Base-by-base conservation (phyloP, 768 basidiomycete species). In the Boletus vinaceobasis region DNA sequence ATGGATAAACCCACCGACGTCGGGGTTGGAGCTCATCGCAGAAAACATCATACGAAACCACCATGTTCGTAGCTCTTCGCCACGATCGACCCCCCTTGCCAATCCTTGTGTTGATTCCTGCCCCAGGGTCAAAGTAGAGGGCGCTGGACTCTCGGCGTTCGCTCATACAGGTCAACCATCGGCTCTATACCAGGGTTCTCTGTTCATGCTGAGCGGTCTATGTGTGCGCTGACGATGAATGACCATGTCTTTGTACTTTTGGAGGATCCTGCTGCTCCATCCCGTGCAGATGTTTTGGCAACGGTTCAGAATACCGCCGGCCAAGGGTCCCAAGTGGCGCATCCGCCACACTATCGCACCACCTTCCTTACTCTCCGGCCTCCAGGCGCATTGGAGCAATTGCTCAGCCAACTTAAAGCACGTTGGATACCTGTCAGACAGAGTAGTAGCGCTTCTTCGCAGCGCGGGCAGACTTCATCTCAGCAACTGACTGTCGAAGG, bases 1-100 rank as follows among this genome's bases (percentile, higher is more conserved):
- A 59, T 90, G 88, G 90, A 79, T 85, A 29, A 90, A 91, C 70
- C 86, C 89, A n/a, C 89, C 90, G 4, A 77, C 84, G 11, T 79
- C 81, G 50, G 87, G 88, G 29, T 70, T 91, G 21, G 79, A 85
- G 48, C 77, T 86, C 46, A 84, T 91, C 35, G 72, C 76, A 56
- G 80, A 87, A 42, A 90, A 90, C 59, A 84, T 92, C 43, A 55
- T 75, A 2, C 74, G 77, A 36, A 91, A 91, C 60, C 88, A 91
- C 67, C 83, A 86, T 67, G 88, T 73, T 60, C 58, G 78, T 71
- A 40, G 50, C 26, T 48, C 32, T 56, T 54, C 50, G 51, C 49
- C 37, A 39, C 58, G 43, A 23, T 48, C 57, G 57, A 62, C 44
- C 57, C 38, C 43, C 27, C 48, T 8, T 19, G 17, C 50, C 37